Evolutionary conservation across 1,139 yeast species (phyloP).

Genomic region (Pneumocystis canis): DNA sequence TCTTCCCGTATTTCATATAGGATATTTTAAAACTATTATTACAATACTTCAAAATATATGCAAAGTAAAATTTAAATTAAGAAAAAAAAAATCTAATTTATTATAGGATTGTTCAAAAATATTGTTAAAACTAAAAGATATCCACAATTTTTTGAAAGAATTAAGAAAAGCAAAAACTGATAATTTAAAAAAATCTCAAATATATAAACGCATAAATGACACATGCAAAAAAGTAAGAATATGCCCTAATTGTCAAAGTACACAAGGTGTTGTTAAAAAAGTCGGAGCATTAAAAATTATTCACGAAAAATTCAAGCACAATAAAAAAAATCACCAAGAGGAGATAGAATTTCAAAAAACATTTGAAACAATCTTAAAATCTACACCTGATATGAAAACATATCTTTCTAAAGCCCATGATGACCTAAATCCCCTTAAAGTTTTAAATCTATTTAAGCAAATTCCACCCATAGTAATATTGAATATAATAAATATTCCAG

Average conservation of each 20-base stretch:
- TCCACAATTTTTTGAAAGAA: slow-evolving; percentile 55
- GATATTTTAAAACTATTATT: slow-evolving; percentile 84
- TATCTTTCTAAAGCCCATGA: slow-evolving; percentile 79
- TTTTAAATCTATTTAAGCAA: slow-evolving; percentile 71
- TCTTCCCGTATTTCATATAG: slow-evolving; percentile 92
- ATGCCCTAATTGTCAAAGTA: slow-evolving; percentile 71
- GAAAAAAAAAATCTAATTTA: not conserved
- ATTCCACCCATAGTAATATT: slow-evolving; percentile 40
- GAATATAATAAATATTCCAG: not conserved
- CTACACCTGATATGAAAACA: slow-evolving; percentile 78
- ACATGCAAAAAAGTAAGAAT: slow-evolving; percentile 93
- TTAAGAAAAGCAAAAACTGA: slow-evolving; percentile 79
- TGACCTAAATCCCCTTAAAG: slow-evolving; percentile 86
- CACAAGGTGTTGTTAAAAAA: slow-evolving; percentile 93
- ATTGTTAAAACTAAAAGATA: slow-evolving; percentile 56
- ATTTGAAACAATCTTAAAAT: slow-evolving; percentile 56
- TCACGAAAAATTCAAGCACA: slow-evolving; percentile 92
- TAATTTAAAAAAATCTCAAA: slow-evolving; percentile 80
- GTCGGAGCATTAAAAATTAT: slow-evolving; percentile 92
- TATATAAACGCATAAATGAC: slow-evolving; percentile 65
- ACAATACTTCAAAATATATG: slow-evolving; percentile 83
- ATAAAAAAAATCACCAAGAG: slow-evolving; percentile 74
- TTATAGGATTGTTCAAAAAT: slow-evolving; percentile 53
- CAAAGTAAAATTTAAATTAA: slow-evolving; percentile 29
- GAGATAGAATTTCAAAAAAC: slow-evolving; percentile 62